These are phyloP conservation scores for Mortierella claussenii DNA, from an alignment of 192 early-diverging fungal species.

Conservation along the genomic window DNA sequence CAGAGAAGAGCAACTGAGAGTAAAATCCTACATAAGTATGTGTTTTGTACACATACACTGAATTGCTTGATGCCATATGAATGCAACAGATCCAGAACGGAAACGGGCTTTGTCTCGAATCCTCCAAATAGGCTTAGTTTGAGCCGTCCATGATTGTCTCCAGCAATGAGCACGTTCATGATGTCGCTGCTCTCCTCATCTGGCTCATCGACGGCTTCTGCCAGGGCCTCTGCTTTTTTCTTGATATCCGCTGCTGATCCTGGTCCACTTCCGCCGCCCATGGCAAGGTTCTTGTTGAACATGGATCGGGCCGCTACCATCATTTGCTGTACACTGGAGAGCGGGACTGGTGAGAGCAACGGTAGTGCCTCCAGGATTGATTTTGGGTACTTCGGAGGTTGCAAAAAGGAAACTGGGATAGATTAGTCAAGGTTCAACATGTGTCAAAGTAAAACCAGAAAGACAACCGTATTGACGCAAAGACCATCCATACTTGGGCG, in stretches of 20 bases:
- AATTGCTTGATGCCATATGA: background rate
- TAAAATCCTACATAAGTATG: too few species aligned
- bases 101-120: constrained; percentile 24
- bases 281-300: constrained; percentile 14
- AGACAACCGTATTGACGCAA: background rate
- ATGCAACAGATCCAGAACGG: constrained; percentile 4
- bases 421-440: too few species aligned
- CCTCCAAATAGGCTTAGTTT: constrained; percentile 28
- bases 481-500: constrained; percentile 14
- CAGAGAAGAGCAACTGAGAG: too few species aligned
- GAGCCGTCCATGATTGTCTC: constrained; percentile 6
- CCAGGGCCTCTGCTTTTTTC: background rate
- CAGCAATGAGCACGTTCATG: constrained; percentile 33
- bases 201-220: constrained; percentile 4
- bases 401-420: too few species aligned
- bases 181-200: constrained; percentile 32
- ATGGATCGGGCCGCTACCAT: constrained; percentile 20
- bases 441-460: background rate
- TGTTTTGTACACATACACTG: background rate
- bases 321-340: constrained; percentile 22
- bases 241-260: background rate
- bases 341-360: constrained; percentile 23
- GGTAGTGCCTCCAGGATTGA: constrained; percentile 22
- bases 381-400: constrained; percentile 23
- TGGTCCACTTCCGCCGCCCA: background rate